phyloP scores from a whole-genome alignment of 2,329 filamentous ascomycete genomes.

The Fusarium metavorans region DNA sequence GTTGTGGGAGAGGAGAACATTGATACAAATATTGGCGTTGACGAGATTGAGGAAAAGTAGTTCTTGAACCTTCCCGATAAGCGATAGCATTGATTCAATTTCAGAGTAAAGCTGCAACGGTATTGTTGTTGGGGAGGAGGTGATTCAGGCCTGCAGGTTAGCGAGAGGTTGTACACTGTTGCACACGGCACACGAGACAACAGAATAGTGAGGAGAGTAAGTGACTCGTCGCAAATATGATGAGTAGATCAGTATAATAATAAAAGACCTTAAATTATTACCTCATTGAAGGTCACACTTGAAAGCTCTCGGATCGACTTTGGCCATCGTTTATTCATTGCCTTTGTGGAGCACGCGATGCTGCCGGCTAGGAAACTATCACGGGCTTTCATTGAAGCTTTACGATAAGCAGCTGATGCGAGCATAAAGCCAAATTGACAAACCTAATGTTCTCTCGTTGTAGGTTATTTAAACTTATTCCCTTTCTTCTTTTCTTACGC shows the following conservation, averaged over 20 bases:
- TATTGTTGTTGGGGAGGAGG: rapidly evolving
- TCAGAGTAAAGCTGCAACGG: not conserved
- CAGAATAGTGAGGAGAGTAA: too few relatives aligned
- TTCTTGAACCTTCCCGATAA: not conserved
- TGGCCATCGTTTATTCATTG: too few relatives aligned
- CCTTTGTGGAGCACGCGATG: too few relatives aligned
- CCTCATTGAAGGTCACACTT: too few relatives aligned
- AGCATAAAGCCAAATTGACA: not conserved
- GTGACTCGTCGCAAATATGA: too few relatives aligned
- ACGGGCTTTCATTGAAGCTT: not conserved
- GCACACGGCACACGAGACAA: too few relatives aligned
- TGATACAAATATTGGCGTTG: not conserved
- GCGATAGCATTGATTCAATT: not conserved
- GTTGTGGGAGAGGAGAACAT: not conserved
- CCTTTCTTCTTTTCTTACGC: not conserved
- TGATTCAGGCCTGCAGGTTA: too few relatives aligned
- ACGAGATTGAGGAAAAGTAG: not conserved
- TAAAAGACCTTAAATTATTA: too few relatives aligned
- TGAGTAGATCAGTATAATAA: too few relatives aligned
- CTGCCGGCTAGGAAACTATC: too few relatives aligned
- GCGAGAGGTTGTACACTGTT: too few relatives aligned
- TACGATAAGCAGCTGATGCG: not conserved
- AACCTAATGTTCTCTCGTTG: not conserved
- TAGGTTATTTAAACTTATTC: not conserved
- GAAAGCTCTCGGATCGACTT: too few relatives aligned